A percentile compares a stretch with the other conserved stretches of the same genome.
Evolutionary conservation across 768 basidiomycete species (phyloP).

Genomic region (Sarcodon aspratus): DNA sequence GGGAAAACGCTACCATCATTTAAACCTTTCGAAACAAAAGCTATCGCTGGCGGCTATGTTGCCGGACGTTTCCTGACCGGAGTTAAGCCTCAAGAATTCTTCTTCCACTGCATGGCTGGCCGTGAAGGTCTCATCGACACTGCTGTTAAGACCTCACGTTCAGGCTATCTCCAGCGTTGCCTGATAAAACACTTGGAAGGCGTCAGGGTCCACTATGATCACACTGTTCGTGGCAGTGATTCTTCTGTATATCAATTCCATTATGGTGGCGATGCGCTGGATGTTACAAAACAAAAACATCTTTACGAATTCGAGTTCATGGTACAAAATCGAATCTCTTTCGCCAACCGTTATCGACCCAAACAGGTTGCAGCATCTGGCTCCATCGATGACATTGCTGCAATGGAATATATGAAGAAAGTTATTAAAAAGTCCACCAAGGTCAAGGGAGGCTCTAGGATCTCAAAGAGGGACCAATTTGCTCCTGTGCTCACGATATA

Average conservation of each 20-base stretch:
- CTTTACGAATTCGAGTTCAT: slow-evolving; percentile 90
- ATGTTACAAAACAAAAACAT: slow-evolving; percentile 96
- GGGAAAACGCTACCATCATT: slow-evolving; percentile 98
- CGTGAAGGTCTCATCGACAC: slow-evolving; percentile 98
- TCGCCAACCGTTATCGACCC: slow-evolving; percentile 64
- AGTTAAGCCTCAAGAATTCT: slow-evolving; percentile 96
- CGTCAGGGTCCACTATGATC: slow-evolving; percentile 92
- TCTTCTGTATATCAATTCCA: slow-evolving; percentile 90
- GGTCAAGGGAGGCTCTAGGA: slow-evolving; percentile 28
- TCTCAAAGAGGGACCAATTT: neutral
- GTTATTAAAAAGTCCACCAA: slow-evolving; percentile 57
- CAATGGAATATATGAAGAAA: slow-evolving; percentile 79
- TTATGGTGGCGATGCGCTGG: slow-evolving; percentile 93
- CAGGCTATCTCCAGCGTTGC: slow-evolving; percentile 96
- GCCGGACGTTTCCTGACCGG: slow-evolving; percentile 98
- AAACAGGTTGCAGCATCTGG: slow-evolving; percentile 31
- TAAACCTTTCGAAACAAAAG: slow-evolving; percentile 94
- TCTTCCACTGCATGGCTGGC: slow-evolving; percentile 99
- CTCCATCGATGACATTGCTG: slow-evolving; percentile 54
- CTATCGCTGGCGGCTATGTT: slow-evolving; percentile 96
- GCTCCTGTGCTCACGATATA: slow-evolving; percentile 67
- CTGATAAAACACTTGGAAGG: slow-evolving; percentile 98
- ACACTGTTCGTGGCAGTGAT: slow-evolving; percentile 95
- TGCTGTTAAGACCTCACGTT: slow-evolving; percentile 97
- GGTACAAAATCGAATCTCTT: slow-evolving; percentile 71